Base-by-base conservation (phyloP, 139 green algal genomes). In the Astrephomene gubernaculifera region DNA sequence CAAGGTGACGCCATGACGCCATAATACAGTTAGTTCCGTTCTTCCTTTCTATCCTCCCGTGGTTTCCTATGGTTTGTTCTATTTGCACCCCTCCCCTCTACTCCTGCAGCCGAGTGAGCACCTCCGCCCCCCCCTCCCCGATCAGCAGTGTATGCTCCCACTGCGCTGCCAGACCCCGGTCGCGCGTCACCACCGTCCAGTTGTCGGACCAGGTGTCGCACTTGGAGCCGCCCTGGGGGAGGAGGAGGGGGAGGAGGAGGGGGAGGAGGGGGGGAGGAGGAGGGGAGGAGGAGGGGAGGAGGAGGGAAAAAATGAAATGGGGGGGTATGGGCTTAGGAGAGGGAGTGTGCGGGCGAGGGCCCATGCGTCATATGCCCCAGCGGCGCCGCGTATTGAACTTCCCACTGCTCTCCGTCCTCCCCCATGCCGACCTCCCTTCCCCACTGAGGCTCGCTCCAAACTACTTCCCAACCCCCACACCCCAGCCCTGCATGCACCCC, bases 81-180 rank as follows among this genome's bases (percentile, higher is more conserved):
- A n/a, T n/a, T n/a, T n/a, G n/a, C n/a, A n/a, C n/a, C n/a, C n/a
- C n/a, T n/a, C n/a, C n/a, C n/a, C n/a, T n/a, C n/a, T n/a, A n/a
- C n/a, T n/a, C n/a, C n/a, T 64, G 25, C 44, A 78, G 70, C 3
- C 41, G 39, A 2, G 79, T 85, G 19, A 85, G 29, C 35, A 85
- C 72, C 80, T 99, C 96, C 6, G 91, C 90, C 0, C 96, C 96
- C 25, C 71, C 70, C 44, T 96, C 83, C 0, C 95, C 98, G 74
- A 99, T 96, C 0, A 98, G 88, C 38, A 99, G 71, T 8, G 97
- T 99, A 91, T 99, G 97, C 91, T 99, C 97, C 82, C 93, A 96
- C 89, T 99, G 97, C 19, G 97, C 97, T 27, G 92, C 90, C 72
- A 98, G 89, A 21, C 89, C 90, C n/a, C 96, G 95, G 89, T 99